phyloP scores from a whole-genome alignment of 139 green algal species.

The Zygnema cylindricum region DNA sequence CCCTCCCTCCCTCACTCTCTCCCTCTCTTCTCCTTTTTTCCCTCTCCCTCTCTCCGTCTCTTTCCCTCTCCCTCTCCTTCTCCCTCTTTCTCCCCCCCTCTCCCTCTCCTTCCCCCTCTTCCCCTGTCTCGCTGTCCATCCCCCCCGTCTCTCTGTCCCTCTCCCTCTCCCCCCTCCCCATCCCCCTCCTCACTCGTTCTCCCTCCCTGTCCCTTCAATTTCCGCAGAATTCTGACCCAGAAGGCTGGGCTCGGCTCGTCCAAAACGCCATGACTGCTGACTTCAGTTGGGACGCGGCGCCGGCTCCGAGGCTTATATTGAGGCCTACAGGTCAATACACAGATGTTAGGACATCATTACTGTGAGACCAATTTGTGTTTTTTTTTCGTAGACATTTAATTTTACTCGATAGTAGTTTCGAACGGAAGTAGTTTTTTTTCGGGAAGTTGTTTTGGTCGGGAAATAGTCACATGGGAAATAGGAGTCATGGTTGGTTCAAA shows the following conservation, averaged over 20 bases:
- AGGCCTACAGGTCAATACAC: conserved; percentile 17
- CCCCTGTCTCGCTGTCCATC: background rate
- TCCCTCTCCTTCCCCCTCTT: background rate
- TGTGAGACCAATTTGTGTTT: no score
- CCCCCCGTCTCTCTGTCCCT: background rate
- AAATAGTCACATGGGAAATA: no score
- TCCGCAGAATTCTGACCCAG: conserved; percentile 1
- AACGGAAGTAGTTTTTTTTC: no score
- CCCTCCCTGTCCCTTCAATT: background rate
- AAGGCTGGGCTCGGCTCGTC: background rate
- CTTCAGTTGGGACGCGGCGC: background rate
- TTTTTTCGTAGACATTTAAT: no score
- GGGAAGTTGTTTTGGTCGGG: no score
- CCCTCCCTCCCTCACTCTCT: background rate
- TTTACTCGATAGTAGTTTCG: no score
- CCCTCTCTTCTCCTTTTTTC: background rate
- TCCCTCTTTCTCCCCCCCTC: no score
- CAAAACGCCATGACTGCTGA: background rate
- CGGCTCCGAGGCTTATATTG: conserved; percentile 10
- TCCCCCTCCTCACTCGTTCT: background rate
- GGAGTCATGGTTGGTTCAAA: no score
- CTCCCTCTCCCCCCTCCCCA: background rate
- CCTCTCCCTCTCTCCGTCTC: background rate
- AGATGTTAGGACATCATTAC: conserved; percentile 10
- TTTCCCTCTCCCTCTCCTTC: no score